phyloP scores from a whole-genome alignment of 169 alveolate species.

The Perkinsus chesapeaki region DNA sequence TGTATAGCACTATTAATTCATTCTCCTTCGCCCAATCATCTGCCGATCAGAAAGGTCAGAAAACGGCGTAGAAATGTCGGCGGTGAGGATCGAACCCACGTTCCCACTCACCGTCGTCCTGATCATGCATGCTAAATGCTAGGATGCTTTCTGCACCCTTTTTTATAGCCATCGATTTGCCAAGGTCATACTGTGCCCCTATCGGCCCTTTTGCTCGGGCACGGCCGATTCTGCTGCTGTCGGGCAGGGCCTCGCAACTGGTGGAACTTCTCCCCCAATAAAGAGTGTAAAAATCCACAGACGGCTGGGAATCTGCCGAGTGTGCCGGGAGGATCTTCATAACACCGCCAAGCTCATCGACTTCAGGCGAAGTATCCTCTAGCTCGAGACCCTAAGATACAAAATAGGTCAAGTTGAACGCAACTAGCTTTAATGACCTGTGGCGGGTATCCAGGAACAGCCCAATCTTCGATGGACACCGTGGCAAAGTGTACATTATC shows the following conservation, averaged over 20 bases:
- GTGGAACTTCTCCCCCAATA: not conserved
- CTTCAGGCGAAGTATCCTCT: not conserved
- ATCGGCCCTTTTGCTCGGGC: not conserved
- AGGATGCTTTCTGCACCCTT: not conserved
- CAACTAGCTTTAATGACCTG: not conserved
- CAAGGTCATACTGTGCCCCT: not conserved
- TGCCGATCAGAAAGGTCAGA: too few species aligned
- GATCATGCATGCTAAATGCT: not conserved
- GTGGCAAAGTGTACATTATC: too few species aligned
- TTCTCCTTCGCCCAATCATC: too few species aligned
- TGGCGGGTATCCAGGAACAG: not conserved
- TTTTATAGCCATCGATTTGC: not conserved
- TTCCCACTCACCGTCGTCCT: not conserved
- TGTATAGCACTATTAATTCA: too few species aligned
- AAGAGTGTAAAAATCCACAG: not conserved
- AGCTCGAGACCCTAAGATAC: not conserved
- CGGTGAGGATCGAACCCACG: not conserved
- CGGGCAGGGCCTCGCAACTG: not conserved
- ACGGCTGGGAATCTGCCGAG: not conserved
- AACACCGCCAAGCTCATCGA: not conserved
- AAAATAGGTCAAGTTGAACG: not conserved
- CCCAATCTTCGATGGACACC: too few species aligned
- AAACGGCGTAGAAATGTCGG: not conserved
- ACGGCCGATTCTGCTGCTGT: not conserved
- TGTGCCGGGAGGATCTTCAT: not conserved